Conservation (phyloP, 371 early-diverging fungal genomes). For the Nematocida sp. region DNA sequence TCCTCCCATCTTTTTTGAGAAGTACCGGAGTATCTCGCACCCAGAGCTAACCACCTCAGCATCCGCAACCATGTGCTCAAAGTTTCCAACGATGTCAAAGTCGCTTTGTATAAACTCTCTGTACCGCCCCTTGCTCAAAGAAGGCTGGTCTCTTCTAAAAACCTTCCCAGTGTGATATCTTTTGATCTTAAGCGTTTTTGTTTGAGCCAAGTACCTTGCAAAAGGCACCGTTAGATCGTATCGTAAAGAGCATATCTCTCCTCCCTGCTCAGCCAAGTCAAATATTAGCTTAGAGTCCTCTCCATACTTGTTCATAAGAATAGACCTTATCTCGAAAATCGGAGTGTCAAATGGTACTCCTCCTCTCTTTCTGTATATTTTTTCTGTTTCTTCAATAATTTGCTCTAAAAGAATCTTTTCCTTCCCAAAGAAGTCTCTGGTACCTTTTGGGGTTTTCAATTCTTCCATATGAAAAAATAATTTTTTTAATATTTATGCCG, state of each 20-base stretch:
- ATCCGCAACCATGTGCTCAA: slow-evolving; percentile 89
- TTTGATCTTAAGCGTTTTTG: slow-evolving; percentile 74
- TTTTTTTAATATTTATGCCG: slow-evolving; percentile 20
- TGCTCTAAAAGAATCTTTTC: slow-evolving; percentile 86
- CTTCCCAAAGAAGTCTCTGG: slow-evolving; percentile 82
- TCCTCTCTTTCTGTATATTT: slow-evolving; percentile 85
- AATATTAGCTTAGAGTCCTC: slow-evolving; percentile 97
- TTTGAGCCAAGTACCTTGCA: slow-evolving; percentile 91
- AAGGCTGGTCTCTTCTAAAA: slow-evolving; percentile 94
- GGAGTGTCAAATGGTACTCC: slow-evolving; percentile 96
- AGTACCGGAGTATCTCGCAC: slow-evolving; percentile 72
- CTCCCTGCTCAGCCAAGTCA: slow-evolving; percentile 93
- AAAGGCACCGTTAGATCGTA: slow-evolving; percentile 98
- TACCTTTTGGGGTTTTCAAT: slow-evolving; percentile 73
- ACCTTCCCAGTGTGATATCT: slow-evolving; percentile 97
- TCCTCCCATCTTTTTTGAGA: slow-evolving; percentile 68
- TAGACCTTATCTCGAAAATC: slow-evolving; percentile 93
- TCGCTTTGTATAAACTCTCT: slow-evolving; percentile 98
- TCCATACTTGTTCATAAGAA: slow-evolving; percentile 93
- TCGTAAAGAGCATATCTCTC: slow-evolving; percentile 87
- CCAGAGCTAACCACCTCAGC: slow-evolving; percentile 81
- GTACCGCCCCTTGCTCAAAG: slow-evolving; percentile 91
- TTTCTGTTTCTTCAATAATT: slow-evolving; percentile 77
- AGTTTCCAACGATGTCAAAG: slow-evolving; percentile 92
- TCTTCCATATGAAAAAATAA: slow-evolving; percentile 16